Conservation (phyloP, 176 grass and related monocot genomes). For the Cymbopogon citratus region DNA sequence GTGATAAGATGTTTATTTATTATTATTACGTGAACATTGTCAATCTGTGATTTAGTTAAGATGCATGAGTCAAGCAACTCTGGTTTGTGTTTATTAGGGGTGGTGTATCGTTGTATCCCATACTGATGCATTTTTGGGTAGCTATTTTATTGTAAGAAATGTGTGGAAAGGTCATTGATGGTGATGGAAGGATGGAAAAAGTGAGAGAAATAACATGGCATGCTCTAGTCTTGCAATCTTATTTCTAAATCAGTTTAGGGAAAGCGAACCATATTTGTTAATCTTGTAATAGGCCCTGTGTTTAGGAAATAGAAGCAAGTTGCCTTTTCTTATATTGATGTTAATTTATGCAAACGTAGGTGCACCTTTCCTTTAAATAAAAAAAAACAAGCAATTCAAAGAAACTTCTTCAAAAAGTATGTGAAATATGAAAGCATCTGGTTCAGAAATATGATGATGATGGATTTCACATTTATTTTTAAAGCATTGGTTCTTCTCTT, state of each 20-base stretch:
- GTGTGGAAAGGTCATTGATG: background rate
- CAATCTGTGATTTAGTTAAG: background rate
- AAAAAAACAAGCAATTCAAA: background rate
- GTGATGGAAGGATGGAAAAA: background rate
- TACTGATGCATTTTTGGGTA: background rate
- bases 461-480: background rate
- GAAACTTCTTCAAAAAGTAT: background rate
- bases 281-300: background rate
- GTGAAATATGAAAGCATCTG: background rate
- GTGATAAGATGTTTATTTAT: background rate
- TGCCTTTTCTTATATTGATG: too few relatives aligned
- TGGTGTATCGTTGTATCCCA: background rate
- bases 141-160: background rate
- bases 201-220: background rate
- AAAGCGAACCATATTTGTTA: background rate
- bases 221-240: background rate
- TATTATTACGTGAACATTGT: background rate
- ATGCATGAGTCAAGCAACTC: background rate
- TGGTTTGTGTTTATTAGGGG: background rate
- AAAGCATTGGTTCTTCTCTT: background rate
- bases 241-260: background rate
- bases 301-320: background rate
- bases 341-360: background rate
- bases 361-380: background rate
- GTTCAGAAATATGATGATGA: background rate